These are phyloP conservation scores for Chrysosphaeria jannelii DNA, from an alignment of 2,329 filamentous ascomycete genomes.

Conservation along the genomic window DNA sequence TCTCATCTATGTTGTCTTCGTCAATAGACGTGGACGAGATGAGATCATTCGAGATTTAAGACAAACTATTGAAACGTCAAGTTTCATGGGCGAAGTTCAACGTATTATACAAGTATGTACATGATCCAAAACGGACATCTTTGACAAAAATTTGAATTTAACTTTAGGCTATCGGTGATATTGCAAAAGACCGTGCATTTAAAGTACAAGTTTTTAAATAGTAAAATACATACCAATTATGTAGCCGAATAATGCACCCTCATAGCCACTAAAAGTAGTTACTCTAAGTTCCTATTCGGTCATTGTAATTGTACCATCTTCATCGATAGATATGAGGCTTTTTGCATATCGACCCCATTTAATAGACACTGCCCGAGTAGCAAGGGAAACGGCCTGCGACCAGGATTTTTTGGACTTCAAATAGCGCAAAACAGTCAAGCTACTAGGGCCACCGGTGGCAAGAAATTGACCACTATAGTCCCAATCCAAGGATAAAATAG, in stretches of 20 bases:
- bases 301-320: too few relatives aligned
- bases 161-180: conserved; percentile 61
- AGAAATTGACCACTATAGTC: conserved; percentile 91
- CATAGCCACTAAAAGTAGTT: too few relatives aligned
- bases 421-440: conserved; percentile 71
- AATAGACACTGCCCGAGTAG: conserved; percentile 39
- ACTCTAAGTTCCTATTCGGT: too few relatives aligned
- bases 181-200: conserved; percentile 60
- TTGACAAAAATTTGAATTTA: background rate
- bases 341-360: conserved; percentile 51
- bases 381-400: conserved; percentile 58
- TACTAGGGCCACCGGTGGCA: conserved; percentile 48
- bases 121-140: background rate
- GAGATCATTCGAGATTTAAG: conserved; percentile 65
- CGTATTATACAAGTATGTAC: conserved; percentile 41
- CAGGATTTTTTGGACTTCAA: conserved; percentile 64
- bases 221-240: too few relatives aligned
- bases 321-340: conserved; percentile 43
- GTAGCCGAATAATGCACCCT: too few relatives aligned
- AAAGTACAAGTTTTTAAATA: too few relatives aligned
- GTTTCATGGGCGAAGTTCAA: conserved; percentile 34
- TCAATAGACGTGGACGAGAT: conserved; percentile 46
- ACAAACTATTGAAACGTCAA: conserved; percentile 33
- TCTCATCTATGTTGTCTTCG: conserved; percentile 70
- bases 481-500: conserved; percentile 58